Percentiles rank a stretch among this genome's conserved stretches.
These are phyloP conservation scores for Melampsora larici-populina DNA, from an alignment of 1,284 basidiomycete genomes.

Conservation along the genomic window DNA sequence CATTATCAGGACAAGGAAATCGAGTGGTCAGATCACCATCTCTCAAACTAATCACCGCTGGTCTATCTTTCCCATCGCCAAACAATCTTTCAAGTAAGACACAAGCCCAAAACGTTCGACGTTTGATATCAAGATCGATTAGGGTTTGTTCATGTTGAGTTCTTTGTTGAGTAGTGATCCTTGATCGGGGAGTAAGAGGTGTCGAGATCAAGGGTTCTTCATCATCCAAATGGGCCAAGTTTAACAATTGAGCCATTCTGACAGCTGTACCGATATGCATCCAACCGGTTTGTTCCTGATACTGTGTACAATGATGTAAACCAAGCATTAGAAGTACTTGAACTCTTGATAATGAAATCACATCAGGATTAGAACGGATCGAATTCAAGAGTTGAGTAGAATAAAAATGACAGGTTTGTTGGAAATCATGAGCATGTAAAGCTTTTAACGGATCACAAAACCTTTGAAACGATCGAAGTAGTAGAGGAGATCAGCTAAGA, in stretches of 20 bases:
- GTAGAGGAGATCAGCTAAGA: too few relatives aligned
- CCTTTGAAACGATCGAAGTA: too few relatives aligned
- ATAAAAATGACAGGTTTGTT: constrained; percentile 43
- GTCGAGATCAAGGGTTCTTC: constrained; percentile 8
- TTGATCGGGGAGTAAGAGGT: constrained; percentile 1
- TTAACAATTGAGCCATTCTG: constrained; percentile 47
- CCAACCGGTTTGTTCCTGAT: constrained; percentile 47
- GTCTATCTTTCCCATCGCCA: constrained; percentile 48
- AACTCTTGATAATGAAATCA: constrained; percentile 46
- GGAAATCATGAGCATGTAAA: constrained; percentile 45
- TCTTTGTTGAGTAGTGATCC: not conserved
- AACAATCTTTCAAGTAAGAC: constrained; percentile 47
- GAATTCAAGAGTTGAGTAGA: constrained; percentile 21
- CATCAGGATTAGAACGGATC: not conserved
- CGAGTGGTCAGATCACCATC: constrained; percentile 39
- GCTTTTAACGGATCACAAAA: constrained; percentile 42
- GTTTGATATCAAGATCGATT: constrained; percentile 44
- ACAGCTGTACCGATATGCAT: constrained; percentile 46
- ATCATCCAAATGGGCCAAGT: constrained; percentile 47
- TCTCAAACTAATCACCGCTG: constrained; percentile 45
- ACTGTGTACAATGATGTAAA: constrained; percentile 47
- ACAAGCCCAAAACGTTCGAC: constrained; percentile 47
- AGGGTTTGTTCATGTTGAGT: constrained; percentile 14
- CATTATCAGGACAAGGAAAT: constrained; percentile 46
- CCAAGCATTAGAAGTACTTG: constrained; percentile 47